Base-by-base conservation (phyloP, 2,329 filamentous ascomycete genomes). In the Cladobotryum mycophilum region DNA sequence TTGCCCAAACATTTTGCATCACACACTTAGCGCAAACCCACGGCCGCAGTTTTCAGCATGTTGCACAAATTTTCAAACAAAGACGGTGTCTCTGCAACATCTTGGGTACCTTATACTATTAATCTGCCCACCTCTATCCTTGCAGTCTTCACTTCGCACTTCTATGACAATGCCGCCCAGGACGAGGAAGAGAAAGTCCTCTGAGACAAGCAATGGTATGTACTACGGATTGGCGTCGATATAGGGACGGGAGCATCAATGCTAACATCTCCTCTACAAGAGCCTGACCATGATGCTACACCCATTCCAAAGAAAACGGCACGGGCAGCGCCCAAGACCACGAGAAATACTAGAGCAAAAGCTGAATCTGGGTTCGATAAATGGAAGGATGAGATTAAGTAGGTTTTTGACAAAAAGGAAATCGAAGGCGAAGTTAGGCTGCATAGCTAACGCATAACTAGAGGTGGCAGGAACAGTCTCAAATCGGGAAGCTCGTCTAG, bases 111-210 rank as follows among this genome's bases (percentile, higher is more conserved):
- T 8, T 2, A 30, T 30, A 30, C 25, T 8, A 7, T 30, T 30
- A 6, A 30, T 30, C 8, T 8, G 6, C 25, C 9, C 25, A 30
- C 9, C 2, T 4, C 9, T 11, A 7, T 6, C 25, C 25, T 30
- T 30, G 25, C n/a, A 20, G 14, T 12, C n/a, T 3, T 42, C 14
- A 14, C n/a, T 3, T 42, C 15, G 15, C 7, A 5, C 22, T n/a
- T 12, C 17, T 18, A 2, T 12, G 22, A 25, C 15, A 4, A 67
- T 67, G 65, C 56, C 64, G 5, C 58, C 60, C 13, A 52, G 44
- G 44, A 58, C 58, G 11, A 53, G 60, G n/a, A 66, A 64, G 40
- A 60, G 61, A 50, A 65, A 58, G 25, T 41, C 37, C 6, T 56
- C 58, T 6, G 48, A 45, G 14, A 56, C 52, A 5, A 61, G 65